Percentiles rank a stretch among this genome's conserved stretches.
These are phyloP conservation scores for Byssochlamys sp. DNA, from an alignment of 2,329 filamentous ascomycete species.

Conservation along the genomic window DNA sequence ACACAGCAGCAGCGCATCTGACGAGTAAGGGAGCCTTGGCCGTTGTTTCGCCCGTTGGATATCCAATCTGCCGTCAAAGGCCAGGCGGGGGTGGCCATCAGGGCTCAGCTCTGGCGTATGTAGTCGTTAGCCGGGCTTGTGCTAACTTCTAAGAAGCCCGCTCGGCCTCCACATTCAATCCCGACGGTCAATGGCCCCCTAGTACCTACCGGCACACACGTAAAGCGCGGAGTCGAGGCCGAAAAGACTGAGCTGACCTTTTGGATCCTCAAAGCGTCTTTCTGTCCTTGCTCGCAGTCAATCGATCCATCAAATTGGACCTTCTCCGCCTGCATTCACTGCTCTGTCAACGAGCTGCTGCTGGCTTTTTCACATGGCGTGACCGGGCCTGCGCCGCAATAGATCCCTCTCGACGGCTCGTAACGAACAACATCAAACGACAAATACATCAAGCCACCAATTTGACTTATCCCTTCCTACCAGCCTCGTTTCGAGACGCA, in stretches of 20 bases:
- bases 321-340: neutral
- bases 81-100: neutral
- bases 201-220: neutral
- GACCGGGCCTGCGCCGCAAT: neutral
- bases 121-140: neutral
- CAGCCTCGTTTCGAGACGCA: neutral
- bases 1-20: neutral
- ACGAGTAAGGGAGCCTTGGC: neutral
- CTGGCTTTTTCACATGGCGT: neutral
- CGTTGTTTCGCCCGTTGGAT: neutral
- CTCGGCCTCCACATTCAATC: neutral
- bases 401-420: neutral
- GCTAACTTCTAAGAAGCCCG: neutral
- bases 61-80: neutral
- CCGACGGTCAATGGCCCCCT: neutral
- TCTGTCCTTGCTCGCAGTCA: neutral
- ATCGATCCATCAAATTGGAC: neutral
- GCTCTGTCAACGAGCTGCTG: neutral
- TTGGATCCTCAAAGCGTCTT: neutral
- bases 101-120: neutral
- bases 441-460: neutral
- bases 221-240: neutral
- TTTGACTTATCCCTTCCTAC: neutral
- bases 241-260: neutral
- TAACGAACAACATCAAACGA: neutral